Conservation (phyloP, 164 flowering plant genomes). For the Vitis amurensis region DNA sequence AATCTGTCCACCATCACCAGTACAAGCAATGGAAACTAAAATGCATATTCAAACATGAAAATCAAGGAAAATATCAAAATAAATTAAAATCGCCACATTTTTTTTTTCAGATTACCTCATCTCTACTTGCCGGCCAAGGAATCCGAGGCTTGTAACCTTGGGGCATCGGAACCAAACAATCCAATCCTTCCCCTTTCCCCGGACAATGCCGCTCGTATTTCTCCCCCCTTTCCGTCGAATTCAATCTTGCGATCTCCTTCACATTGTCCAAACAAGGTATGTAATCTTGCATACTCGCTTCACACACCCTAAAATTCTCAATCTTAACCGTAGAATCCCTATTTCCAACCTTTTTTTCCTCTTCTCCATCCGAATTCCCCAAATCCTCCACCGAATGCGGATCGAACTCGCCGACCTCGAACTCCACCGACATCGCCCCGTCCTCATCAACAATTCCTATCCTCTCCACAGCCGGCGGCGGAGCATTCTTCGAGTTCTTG, state of each 20-base stretch:
- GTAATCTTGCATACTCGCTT: constrained; percentile 34
- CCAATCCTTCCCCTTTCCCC: constrained; percentile 27
- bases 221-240: constrained; percentile 33
- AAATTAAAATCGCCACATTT: not conserved
- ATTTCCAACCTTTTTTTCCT: not conserved
- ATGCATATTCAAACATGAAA: too few species aligned
- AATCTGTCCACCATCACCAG: too few species aligned
- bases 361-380: constrained; percentile 1
- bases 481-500: not conserved
- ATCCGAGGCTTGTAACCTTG: constrained; percentile 39
- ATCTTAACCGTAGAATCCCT: constrained; percentile 8
- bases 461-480: constrained; percentile 22
- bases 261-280: constrained; percentile 64
- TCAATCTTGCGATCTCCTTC: constrained; percentile 30
- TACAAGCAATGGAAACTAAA: too few species aligned
- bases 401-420: constrained; percentile 35
- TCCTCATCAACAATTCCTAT: constrained; percentile 49
- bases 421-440: constrained; percentile 48
- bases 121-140: constrained; percentile 62
- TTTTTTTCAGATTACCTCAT: constrained; percentile 35
- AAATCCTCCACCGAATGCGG: constrained; percentile 5
- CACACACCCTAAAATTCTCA: constrained; percentile 28
- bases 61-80: not conserved
- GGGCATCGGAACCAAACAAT: constrained; percentile 58
- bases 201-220: constrained; percentile 61